Evolutionary conservation across 768 basidiomycete genomes (phyloP).

Genomic region (Agaricus subrufescens): DNA sequence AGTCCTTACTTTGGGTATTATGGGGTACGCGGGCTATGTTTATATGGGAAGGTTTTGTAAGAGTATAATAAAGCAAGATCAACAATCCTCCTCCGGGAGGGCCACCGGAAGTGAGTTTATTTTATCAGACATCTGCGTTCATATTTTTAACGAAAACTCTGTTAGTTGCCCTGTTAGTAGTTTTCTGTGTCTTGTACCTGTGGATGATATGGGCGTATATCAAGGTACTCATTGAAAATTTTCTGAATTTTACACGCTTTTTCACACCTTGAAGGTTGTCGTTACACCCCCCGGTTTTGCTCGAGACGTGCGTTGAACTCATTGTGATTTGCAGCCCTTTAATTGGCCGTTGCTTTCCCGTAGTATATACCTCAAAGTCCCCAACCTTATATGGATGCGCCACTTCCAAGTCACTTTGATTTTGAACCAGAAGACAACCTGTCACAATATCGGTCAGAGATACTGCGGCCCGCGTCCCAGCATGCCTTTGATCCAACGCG

Average conservation of each 20-base stretch:
- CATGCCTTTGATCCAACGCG: conserved; percentile 8
- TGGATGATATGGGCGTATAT: conserved; percentile 79
- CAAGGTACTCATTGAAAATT: conserved; percentile 37
- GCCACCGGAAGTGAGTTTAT: conserved; percentile 61
- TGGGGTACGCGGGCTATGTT: conserved; percentile 71
- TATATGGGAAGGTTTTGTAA: conserved; percentile 70
- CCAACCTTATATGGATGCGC: neutral
- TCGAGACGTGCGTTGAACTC: conserved; percentile 44
- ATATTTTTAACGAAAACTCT: too few relatives aligned
- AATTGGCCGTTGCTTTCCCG: neutral
- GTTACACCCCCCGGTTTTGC: conserved; percentile 69
- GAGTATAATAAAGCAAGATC: conserved; percentile 55
- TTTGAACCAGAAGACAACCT: neutral
- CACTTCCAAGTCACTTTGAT: neutral
- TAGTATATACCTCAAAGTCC: conserved; percentile 2
- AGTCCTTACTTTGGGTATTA: conserved; percentile 51
- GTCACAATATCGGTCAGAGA: neutral
- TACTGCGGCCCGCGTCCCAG: neutral
- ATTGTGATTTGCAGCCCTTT: neutral
- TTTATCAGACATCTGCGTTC: neutral
- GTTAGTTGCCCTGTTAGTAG: conserved; percentile 61
- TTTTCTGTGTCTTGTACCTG: conserved; percentile 59
- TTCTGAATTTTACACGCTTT: neutral
- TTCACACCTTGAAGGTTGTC: conserved; percentile 40
- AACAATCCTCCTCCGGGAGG: conserved; percentile 40